Evolutionary conservation across 768 basidiomycete species (phyloP).

Genomic region (Trametes villosa): DNA sequence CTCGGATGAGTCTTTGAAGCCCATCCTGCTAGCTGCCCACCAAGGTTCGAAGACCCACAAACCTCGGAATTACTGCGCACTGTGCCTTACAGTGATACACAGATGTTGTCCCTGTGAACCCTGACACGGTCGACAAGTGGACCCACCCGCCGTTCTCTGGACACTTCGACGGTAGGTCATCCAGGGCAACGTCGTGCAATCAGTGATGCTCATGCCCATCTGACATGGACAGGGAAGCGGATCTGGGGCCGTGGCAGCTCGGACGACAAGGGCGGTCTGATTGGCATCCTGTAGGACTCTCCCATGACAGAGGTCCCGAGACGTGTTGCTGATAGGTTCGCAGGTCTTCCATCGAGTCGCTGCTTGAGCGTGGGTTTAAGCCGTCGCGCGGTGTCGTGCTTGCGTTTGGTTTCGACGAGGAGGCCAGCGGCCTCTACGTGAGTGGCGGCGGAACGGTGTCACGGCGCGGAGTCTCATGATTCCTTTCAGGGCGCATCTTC

Average conservation of each 20-base stretch:
- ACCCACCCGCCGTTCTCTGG: constrained; percentile 55
- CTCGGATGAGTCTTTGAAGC: constrained; percentile 52
- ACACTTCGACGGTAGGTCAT: constrained; percentile 39
- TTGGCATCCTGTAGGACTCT: constrained; percentile 36
- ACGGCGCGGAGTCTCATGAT: not conserved
- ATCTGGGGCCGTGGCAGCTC: constrained; percentile 42
- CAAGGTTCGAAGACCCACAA: constrained; percentile 44
- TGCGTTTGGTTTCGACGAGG: constrained; percentile 57
- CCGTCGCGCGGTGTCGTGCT: constrained; percentile 49
- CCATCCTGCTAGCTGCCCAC: constrained; percentile 56
- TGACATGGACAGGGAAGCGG: constrained; percentile 26
- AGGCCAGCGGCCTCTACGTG: constrained; percentile 38
- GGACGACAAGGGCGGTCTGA: constrained; percentile 41
- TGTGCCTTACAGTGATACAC: not conserved
- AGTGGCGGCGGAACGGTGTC: not conserved
- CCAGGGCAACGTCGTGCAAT: not conserved
- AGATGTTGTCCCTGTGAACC: constrained; percentile 58
- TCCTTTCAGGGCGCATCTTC: constrained; percentile 44
- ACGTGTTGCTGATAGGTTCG: not conserved
- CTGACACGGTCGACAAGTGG: constrained; percentile 50
- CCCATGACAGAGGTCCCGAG: not conserved
- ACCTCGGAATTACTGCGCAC: not conserved
- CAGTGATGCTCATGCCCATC: not conserved
- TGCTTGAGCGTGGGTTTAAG: constrained; percentile 49
- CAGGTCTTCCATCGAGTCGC: constrained; percentile 49